phyloP scores from a whole-genome alignment of 441 rosid species.

The Gossypium davidsonii region DNA sequence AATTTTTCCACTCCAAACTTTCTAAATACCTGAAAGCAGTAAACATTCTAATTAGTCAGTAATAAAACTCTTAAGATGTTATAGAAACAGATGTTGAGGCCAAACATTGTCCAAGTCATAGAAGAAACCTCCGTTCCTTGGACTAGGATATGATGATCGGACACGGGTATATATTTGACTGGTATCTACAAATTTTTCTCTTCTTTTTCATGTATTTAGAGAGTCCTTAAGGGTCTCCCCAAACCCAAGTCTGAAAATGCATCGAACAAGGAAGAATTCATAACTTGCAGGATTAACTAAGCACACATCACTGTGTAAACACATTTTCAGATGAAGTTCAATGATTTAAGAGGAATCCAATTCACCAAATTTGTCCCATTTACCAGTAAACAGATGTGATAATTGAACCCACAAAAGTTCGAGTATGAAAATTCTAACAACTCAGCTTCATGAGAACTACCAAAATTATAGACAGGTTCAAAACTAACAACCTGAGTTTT shows the following conservation, averaged over 20 bases:
- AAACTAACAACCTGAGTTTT: not conserved
- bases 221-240: not conserved
- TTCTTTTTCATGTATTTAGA: not conserved
- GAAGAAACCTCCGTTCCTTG: not conserved
- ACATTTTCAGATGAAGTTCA: not conserved
- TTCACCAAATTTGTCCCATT: not conserved
- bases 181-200: not conserved
- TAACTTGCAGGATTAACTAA: not conserved
- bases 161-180: not conserved
- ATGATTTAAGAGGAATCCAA: not conserved
- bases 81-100: not conserved
- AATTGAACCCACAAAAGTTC: not conserved
- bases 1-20: constrained; percentile 70
- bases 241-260: not conserved
- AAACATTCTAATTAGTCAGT: not conserved
- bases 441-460: not conserved
- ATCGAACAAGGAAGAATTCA: not conserved
- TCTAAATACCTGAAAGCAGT: constrained; percentile 54
- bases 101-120: not conserved
- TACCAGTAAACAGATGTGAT: not conserved
- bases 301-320: not conserved
- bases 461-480: not conserved
- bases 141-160: not conserved
- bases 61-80: not conserved
- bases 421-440: not conserved